Conservation (phyloP, 441 rosid genomes). For the Erodium texanum region DNA sequence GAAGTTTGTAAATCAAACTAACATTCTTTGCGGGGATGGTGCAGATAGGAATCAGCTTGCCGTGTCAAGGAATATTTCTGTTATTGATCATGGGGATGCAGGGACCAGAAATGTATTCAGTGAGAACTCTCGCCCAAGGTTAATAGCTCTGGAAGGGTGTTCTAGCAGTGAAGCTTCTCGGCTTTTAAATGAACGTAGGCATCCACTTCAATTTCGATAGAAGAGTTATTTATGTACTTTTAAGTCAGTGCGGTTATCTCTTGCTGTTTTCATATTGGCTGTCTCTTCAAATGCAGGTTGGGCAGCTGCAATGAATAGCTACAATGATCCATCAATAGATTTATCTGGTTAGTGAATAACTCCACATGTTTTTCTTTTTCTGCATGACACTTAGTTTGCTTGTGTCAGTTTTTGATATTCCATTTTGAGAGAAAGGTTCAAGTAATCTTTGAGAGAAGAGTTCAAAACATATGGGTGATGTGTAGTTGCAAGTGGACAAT, state of each 20-base stretch:
- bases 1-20: constrained; percentile 36
- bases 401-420: neutral
- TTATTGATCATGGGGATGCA: constrained; percentile 30
- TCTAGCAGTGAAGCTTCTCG: constrained; percentile 46
- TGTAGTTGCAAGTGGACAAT: neutral
- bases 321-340: constrained; percentile 40
- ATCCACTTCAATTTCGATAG: constrained; percentile 1
- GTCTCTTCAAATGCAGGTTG: constrained; percentile 41
- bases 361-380: neutral
- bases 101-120: constrained; percentile 23
- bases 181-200: constrained; percentile 52
- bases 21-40: constrained; percentile 35
- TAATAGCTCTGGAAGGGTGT: constrained; percentile 45
- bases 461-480: too few relatives aligned
- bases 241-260: neutral
- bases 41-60: constrained; percentile 40
- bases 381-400: neutral
- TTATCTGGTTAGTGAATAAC: constrained; percentile 41
- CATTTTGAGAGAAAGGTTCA: too few relatives aligned
- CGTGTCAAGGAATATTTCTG: constrained; percentile 24
- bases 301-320: constrained; percentile 34
- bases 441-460: too few relatives aligned
- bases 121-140: constrained; percentile 25
- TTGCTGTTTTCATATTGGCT: constrained; percentile 8
- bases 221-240: neutral